Evolutionary conservation across 768 basidiomycete species (phyloP).

Genomic region (Plicaturopsis crispa): DNA sequence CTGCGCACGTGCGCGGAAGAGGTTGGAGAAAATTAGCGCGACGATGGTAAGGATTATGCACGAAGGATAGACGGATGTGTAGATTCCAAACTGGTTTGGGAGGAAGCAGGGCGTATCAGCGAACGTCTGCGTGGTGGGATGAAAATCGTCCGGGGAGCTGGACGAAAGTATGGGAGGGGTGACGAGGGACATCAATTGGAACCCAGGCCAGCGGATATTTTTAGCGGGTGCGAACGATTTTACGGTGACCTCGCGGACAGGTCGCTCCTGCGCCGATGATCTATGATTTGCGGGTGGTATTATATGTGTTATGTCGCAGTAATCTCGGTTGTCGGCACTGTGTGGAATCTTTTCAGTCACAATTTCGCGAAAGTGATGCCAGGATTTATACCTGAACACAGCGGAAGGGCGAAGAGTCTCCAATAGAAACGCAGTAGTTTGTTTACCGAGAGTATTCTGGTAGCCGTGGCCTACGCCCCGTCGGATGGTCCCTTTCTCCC

Average conservation of each 20-base stretch:
- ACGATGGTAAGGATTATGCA: constrained; percentile 47
- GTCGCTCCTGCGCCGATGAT: too few species aligned
- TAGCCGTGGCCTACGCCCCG: constrained; percentile 77
- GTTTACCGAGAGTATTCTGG: constrained; percentile 75
- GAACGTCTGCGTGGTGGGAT: constrained; percentile 33
- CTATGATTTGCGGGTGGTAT: constrained; percentile 19
- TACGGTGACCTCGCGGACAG: constrained; percentile 72
- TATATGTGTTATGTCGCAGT: constrained; percentile 69
- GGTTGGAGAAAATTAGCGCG: constrained; percentile 37
- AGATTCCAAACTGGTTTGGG: constrained; percentile 63
- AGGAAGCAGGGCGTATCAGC: constrained; percentile 68
- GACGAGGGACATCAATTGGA: constrained; percentile 76
- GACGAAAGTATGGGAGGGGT: constrained; percentile 29
- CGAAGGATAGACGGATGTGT: constrained; percentile 58
- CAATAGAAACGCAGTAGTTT: constrained; percentile 70
- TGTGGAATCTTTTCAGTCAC: constrained; percentile 7
- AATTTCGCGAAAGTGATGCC: neutral
- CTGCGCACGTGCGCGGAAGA: constrained; percentile 15
- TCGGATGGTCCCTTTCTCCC: constrained; percentile 66
- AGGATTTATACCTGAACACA: constrained; percentile 57
- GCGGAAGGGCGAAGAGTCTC: constrained; percentile 53
- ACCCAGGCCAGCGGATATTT: constrained; percentile 70
- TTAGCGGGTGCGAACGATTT: constrained; percentile 80
- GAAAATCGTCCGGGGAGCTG: too few species aligned
- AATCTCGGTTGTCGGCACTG: constrained; percentile 89